Base-by-base conservation (phyloP, 805 yeast genomes). In the Komagataella kurtzmanii region DNA sequence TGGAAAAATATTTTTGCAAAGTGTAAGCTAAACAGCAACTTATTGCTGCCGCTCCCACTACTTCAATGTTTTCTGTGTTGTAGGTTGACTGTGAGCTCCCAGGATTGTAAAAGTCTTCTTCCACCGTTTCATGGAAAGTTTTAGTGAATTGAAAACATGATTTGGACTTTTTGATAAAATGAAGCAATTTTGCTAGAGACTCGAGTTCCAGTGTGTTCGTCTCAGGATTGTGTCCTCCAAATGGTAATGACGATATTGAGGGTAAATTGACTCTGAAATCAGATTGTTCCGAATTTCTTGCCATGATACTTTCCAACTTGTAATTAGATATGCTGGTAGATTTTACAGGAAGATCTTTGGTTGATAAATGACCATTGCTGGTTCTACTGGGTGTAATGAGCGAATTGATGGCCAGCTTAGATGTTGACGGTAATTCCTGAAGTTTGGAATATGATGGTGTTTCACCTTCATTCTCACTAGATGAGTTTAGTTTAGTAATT, bases 1-100 rank as follows among this genome's bases (percentile, higher is more conserved):
- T 74, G 24, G 69, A 70, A 59, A 83, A 81, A 56, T 80, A 80
- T 56, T 81, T 72, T 57, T 84, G 91, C 50, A 86, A 68, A 10
- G 84, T 76, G 58, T 76, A 78, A 3, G 84, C 72, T 5, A 82
- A 71, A 2, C 86, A 71, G 0, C 85, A 68, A 2, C 72, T 60
- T 2, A 83, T 70, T 3, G 82, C 71, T 6, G 77, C 65, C 52
- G 76, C 70, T 0, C 95, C 95, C 50, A 86, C 63, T 7, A 64
- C 70, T 58, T 75, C 78, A 5, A 82, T 59, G 55, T 80, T 78
- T 17, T 77, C 75, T 54, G 51, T 55, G 48, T 50, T 49, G 4
- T 68, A 63, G 40, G 61, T 58, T 49, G 60, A 12, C 40, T 30
- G 40, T 30, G 40, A 30, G 40, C 14, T 30, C n/a, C 40, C 40